Base-by-base conservation (phyloP, 495 filamentous ascomycete genomes). In the Cairneyella variabilis region DNA sequence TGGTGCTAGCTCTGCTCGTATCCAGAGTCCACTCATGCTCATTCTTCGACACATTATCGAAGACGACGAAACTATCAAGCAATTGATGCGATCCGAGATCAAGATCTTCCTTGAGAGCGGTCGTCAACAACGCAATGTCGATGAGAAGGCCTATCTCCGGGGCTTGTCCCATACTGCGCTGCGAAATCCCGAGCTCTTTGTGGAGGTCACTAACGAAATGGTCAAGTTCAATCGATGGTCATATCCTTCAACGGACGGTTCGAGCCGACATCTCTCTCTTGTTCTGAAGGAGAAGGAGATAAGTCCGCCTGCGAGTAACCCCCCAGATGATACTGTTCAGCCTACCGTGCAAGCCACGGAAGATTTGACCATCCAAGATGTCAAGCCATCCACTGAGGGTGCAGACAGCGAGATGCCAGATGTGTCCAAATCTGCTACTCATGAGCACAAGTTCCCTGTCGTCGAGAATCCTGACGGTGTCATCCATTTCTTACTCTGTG, bases 381-480 rank as follows among this genome's bases (percentile, higher is more conserved):
- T 76, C 39, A 80, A 83, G 63, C 67, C 69, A 40, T 72, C 72
- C 14, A 80, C 71, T 2, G 78, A 82, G 56, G 60, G 70, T 6
- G 66, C 65, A 55, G 76, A 75, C 49, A 77, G 79, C 60, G 76
- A 80, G 23, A 73, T 76, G 66, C 56, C 66, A 0, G 82, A 84
- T 48, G 85, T 82, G 58, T 70, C 77, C 14, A 88, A 87, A 63
- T 58, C 73, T 17, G 70, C 74, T 17, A 56, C 69, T 4, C 39
- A 42, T 27, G 91, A 96, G 56, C 58, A 82, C 41, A 97, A 95
- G 64, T 73, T 86, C 3, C 95, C 95, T 23, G 76, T 92, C 21
- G 83, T 97, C 2, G 91, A 96, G 66, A 87, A 92, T 54, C 89
- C 95, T 0, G 95, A 97, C 68, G 93, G 93, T 5, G 95, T 99